Percentiles rank a stretch among this genome's conserved stretches.
phyloP scores from a whole-genome alignment of 495 filamentous ascomycete genomes.

The Penicillium canariense region DNA sequence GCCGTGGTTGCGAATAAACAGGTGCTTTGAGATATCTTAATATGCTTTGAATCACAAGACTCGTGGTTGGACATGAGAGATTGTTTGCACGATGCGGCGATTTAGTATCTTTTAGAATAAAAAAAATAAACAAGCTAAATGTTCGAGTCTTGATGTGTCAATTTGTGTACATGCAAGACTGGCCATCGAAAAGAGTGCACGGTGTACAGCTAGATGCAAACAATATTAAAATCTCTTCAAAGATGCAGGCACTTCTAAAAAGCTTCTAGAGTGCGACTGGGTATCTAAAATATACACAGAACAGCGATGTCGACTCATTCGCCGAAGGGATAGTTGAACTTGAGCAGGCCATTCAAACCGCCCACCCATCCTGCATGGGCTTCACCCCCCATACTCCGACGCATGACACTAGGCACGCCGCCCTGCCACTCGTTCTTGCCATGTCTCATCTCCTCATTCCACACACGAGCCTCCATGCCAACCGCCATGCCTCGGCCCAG shows the following conservation, averaged over 20 bases:
- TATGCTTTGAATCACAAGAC: too few relatives aligned
- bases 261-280: background rate
- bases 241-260: too few relatives aligned
- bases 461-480: conserved; percentile 85
- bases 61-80: too few relatives aligned
- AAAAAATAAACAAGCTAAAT: too few relatives aligned
- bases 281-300: conserved; percentile 4
- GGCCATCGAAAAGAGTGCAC: too few relatives aligned
- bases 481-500: conserved; percentile 64
- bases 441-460: conserved; percentile 71
- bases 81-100: too few relatives aligned
- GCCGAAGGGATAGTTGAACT: conserved; percentile 98
- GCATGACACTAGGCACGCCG: conserved; percentile 59
- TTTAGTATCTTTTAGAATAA: too few relatives aligned
- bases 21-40: too few relatives aligned
- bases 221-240: too few relatives aligned
- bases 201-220: too few relatives aligned
- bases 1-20: background rate
- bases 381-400: conserved; percentile 52
- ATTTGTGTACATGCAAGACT: too few relatives aligned
- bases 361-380: conserved; percentile 92
- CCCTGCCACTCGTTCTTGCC: conserved; percentile 62
- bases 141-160: too few relatives aligned
- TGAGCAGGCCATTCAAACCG: conserved; percentile 87
- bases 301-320: conserved; percentile 45